These are phyloP conservation scores for Cichorium intybus DNA, from an alignment of 140 eudicot species.

Conservation along the genomic window DNA sequence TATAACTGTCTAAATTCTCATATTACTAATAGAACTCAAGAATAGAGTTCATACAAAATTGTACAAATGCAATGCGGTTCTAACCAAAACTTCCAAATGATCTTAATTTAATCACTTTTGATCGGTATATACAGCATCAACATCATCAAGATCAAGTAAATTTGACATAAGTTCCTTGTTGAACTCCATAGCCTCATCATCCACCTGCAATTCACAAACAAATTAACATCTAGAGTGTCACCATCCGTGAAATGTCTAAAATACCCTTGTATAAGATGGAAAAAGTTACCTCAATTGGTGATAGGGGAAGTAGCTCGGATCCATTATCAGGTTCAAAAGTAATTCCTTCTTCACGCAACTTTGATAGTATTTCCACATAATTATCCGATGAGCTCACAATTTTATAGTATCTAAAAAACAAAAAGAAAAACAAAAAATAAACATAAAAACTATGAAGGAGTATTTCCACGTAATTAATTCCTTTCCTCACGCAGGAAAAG, in stretches of 20 bases:
- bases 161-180: conserved; percentile 82
- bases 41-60: conserved; percentile 22
- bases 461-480: too few relatives aligned
- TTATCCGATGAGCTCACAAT: conserved; percentile 75
- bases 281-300: conserved; percentile 63
- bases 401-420: conserved; percentile 59
- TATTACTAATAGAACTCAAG: neutral
- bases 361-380: conserved; percentile 62
- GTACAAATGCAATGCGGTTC: conserved; percentile 8
- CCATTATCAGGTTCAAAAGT: conserved; percentile 77
- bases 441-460: neutral
- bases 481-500: too few relatives aligned
- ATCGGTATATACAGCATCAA: conserved; percentile 97
- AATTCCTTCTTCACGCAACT: conserved; percentile 81
- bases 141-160: conserved; percentile 94
- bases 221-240: neutral
- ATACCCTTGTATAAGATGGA: neutral
- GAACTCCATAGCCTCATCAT: conserved; percentile 92
- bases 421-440: too few relatives aligned
- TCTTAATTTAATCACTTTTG: conserved; percentile 47
- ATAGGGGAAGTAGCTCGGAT: conserved; percentile 69
- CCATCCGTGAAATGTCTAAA: neutral
- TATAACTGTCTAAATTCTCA: conserved; percentile 2
- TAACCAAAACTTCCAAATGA: neutral
- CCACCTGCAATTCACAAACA: conserved; percentile 60